Base-by-base conservation (phyloP, 306 rosid genomes). In the Casuarina equisetifolia region DNA sequence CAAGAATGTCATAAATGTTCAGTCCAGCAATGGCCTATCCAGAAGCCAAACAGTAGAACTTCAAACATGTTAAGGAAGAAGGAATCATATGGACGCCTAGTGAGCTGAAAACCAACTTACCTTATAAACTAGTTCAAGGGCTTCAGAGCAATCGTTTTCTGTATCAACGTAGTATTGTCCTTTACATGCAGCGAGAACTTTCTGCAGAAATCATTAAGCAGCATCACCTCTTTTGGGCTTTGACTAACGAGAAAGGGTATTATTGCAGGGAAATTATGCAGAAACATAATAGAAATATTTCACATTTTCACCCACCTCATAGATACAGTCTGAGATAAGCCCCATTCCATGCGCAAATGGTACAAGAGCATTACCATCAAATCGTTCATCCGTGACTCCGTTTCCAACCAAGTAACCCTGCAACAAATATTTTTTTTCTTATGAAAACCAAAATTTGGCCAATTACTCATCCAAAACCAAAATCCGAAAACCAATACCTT, bases 281-380 rank as follows among this genome's bases (percentile, higher is more conserved):
- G 32, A 25, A 25, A 25, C 32, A 25, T 25, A 25, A 25, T 25
- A 1, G 32, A 25, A 25, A 9, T 68, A 6, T 69, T 17, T 2
- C 13, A 17, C 51, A 1, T 0, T 49, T 55, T 43, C 61, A 43
- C 19, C 36, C 0, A 91, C 96, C 90, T 87, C 72, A 75, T 72
- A 93, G 39, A 91, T 83, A 39, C 69, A 43, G 52, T 93, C 86
- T 3, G 98, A 87, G 61, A 93, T 84, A 58, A 93, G 95, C 32
- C 88, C 97, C 98, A 93, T 93, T 9, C 98, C 97, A 46, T 89
- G 94, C 55, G 84, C 95, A 83, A 93, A 93, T 42, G 97, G 97
- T 54, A 91, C 85, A 9, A 91, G 78, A 77, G 98, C 95, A 72
- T 91, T 84, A 53, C 76, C 85, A 72, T 93, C 97, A 80, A 89